phyloP scores from a whole-genome alignment of 2,329 filamentous ascomycete species.

The Ophiostoma tasmaniense region DNA sequence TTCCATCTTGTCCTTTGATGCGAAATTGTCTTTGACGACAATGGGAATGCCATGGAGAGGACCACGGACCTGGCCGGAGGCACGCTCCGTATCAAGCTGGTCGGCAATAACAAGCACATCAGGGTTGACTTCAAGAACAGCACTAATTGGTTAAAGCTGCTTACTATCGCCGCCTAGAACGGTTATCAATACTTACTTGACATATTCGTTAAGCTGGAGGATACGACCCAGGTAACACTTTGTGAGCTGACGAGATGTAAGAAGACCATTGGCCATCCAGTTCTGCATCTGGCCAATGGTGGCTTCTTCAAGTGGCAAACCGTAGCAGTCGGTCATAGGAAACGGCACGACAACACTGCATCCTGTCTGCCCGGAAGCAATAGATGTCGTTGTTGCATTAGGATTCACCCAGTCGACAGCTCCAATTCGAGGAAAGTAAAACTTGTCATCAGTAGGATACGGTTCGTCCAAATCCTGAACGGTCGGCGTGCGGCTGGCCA shows the following conservation, averaged over 20 bases:
- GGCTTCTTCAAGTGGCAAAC: neutral
- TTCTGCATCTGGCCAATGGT: neutral
- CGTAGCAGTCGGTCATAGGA: constrained; percentile 2
- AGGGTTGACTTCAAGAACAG: neutral
- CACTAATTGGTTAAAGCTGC: neutral
- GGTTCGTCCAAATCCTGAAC: neutral
- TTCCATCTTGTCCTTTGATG: constrained; percentile 1
- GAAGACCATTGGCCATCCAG: constrained; percentile 1
- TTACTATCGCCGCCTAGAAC: neutral
- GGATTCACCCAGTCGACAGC: neutral
- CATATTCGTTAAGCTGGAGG: neutral
- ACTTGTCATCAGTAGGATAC: neutral
- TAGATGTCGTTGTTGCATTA: neutral
- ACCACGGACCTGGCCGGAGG: neutral
- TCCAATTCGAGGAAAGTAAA: neutral
- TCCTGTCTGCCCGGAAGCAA: neutral
- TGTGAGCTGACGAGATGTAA: neutral
- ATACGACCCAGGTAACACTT: neutral
- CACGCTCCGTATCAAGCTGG: neutral
- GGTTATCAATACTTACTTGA: neutral
- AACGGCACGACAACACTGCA: neutral
- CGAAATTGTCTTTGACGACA: constrained; percentile 5
- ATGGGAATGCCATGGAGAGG: neutral
- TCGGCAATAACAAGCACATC: neutral
- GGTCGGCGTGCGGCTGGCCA: neutral